phyloP scores from a whole-genome alignment of 805 yeast genomes.

The Kuraishia ogatae region DNA sequence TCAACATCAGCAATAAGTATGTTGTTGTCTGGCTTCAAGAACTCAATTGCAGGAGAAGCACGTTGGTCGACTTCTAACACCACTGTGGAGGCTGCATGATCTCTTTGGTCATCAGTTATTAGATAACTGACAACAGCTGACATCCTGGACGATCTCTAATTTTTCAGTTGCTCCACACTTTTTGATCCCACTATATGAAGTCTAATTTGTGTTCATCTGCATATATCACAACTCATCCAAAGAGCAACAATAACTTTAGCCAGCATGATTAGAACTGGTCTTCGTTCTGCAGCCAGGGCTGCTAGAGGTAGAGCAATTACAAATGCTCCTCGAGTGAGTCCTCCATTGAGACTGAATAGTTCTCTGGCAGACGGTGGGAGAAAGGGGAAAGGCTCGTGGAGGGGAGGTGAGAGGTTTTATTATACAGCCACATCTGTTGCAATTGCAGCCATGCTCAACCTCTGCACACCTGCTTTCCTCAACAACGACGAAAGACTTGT shows the following conservation, averaged over 20 bases:
- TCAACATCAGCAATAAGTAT: neutral
- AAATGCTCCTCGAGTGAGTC: neutral
- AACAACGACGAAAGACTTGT: slow-evolving; percentile 1
- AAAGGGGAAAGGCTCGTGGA: neutral
- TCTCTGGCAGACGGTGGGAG: neutral
- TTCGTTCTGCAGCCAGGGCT: neutral
- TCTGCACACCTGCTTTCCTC: neutral
- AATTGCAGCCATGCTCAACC: neutral
- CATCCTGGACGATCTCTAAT: no score
- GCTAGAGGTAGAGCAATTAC: neutral
- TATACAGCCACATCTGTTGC: neutral
- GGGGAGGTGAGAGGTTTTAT: neutral
- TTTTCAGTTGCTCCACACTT: no score
- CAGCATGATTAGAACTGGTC: neutral
- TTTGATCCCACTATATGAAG: no score
- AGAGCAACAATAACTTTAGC: neutral
- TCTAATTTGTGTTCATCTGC: no score
- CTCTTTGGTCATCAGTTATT: no score
- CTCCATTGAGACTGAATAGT: neutral
- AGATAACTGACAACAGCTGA: no score
- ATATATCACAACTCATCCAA: no score
- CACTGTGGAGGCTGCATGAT: no score
- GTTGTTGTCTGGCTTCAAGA: neutral
- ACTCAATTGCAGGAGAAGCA: neutral
- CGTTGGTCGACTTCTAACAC: no score